Evolutionary conservation across 2,329 filamentous ascomycete species (phyloP), one percentile per base, ranked within the genome.

Genomic region (Hymenoscyphus albidus): DNA sequence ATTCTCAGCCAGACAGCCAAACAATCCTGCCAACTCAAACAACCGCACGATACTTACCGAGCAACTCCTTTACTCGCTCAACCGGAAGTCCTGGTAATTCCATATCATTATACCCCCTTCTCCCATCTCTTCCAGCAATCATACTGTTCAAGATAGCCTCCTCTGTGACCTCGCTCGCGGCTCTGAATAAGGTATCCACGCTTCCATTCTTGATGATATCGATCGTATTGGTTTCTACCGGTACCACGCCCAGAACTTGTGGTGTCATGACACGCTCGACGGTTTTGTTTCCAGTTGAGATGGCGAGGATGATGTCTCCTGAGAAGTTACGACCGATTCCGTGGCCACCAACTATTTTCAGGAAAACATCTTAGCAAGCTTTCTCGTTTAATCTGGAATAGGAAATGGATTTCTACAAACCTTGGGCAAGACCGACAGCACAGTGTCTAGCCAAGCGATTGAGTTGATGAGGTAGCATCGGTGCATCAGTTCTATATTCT

Each of bases 281-380:
- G 0, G 73, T 64, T 40, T 63, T 70, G 65, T 83, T 85, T 5
- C 79, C 86, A 0, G 87, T 90, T 7, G 85, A 89, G 65, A 90
- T 85, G 3, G 87, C 87, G 2, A 90, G 77, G 72, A 89, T 88
- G 65, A 90, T 84, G 66, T 90, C 87, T 0, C 87, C 88, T 0
- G 85, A 88, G 12, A 80, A 80, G 67, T 88, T 89, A 55, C 81
- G 79, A 3, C 71, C 72, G 0, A 72, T 64, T 0, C 85, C 87
- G 65, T 84, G 84, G 1, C 86, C 85, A 2, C 87, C 87, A 0
- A 88, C 85, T 51, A 51, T 51, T 48, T 51, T 18, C 3, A n/a
- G 7, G 9, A 18, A 0, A 12, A 3, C 9, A 51, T 9, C n/a
- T 51, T n/a, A 51, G 44, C 18, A 12, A 18, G 7, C 44, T 22